Evolutionary conservation across 352 stramenopile genomes (phyloP).

Genomic region (Pythium plurisporium): DNA sequence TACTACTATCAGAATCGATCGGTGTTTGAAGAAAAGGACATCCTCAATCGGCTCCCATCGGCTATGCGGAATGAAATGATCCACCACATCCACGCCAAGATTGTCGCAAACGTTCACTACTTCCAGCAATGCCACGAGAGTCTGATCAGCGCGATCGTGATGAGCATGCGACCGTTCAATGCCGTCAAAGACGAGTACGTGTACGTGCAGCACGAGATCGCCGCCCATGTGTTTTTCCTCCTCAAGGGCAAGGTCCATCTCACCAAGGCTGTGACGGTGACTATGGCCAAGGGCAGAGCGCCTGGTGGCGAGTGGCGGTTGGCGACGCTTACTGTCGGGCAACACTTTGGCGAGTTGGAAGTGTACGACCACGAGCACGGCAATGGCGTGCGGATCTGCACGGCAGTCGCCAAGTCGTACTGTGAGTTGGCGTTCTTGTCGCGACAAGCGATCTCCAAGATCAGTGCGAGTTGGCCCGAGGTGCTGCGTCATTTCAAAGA

Average conservation of each 20-base stretch:
- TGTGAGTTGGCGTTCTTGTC: conserved; percentile 80
- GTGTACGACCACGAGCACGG: conserved; percentile 75
- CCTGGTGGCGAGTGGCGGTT: conserved; percentile 40
- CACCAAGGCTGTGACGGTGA: conserved; percentile 41
- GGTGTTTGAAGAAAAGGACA: conserved; percentile 71
- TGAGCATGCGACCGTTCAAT: conserved; percentile 73
- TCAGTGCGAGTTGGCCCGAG: conserved; percentile 71
- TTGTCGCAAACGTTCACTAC: conserved; percentile 67
- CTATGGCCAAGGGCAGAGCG: conserved; percentile 24
- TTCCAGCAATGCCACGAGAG: conserved; percentile 74
- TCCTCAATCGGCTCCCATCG: conserved; percentile 62
- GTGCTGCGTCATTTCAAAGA: conserved; percentile 62
- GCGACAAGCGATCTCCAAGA: conserved; percentile 62
- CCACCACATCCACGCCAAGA: conserved; percentile 64
- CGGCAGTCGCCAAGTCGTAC: conserved; percentile 70
- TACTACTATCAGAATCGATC: conserved; percentile 85
- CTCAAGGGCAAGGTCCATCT: conserved; percentile 70
- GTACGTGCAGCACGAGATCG: conserved; percentile 79
- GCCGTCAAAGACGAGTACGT: conserved; percentile 75
- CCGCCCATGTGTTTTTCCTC: conserved; percentile 79
- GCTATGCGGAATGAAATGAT: conserved; percentile 85
- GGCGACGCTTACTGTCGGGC: conserved; percentile 37
- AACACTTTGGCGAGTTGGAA: conserved; percentile 87
- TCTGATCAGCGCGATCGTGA: conserved; percentile 80
- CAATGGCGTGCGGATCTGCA: conserved; percentile 82